These are phyloP conservation scores for Termitomyces sp. DNA, from an alignment of 768 basidiomycete genomes.

Conservation along the genomic window DNA sequence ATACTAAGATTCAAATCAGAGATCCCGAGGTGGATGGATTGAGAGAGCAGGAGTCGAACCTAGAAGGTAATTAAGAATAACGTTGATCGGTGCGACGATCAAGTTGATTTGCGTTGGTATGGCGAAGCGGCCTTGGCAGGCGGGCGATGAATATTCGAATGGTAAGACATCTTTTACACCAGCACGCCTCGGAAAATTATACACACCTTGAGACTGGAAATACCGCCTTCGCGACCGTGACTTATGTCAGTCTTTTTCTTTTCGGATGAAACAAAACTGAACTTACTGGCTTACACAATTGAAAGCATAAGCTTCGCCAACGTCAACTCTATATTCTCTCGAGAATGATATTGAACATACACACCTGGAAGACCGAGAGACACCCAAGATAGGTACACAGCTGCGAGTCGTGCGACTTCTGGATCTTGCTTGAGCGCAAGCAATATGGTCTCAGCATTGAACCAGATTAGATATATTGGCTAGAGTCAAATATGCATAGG, in stretches of 20 bases:
- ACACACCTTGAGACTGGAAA: conserved; percentile 75
- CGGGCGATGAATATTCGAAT: too few species aligned
- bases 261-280: neutral
- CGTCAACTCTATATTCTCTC: neutral
- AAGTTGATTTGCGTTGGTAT: conserved; percentile 82
- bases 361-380: conserved; percentile 72
- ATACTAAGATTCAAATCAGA: conserved; percentile 37
- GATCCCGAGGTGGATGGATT: neutral
- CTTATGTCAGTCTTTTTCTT: neutral
- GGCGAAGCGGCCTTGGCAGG: conserved; percentile 58
- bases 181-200: neutral
- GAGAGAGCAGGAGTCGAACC: conserved; percentile 35
- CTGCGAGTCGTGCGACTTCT: conserved; percentile 75
- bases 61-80: conserved; percentile 77
- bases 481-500: conserved; percentile 8
- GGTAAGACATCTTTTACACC: too few species aligned
- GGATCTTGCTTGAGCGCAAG: conserved; percentile 75
- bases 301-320: conserved; percentile 38
- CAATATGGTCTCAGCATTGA: conserved; percentile 75
- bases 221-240: conserved; percentile 42
- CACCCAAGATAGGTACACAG: conserved; percentile 70
- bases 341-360: conserved; percentile 4
- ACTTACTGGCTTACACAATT: conserved; percentile 43
- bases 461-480: conserved; percentile 69
- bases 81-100: conserved; percentile 82